Percentiles rank a stretch among this genome's conserved stretches.
These are phyloP conservation scores for Fagus sylvatica DNA, from an alignment of 306 rosid species.

Conservation along the genomic window DNA sequence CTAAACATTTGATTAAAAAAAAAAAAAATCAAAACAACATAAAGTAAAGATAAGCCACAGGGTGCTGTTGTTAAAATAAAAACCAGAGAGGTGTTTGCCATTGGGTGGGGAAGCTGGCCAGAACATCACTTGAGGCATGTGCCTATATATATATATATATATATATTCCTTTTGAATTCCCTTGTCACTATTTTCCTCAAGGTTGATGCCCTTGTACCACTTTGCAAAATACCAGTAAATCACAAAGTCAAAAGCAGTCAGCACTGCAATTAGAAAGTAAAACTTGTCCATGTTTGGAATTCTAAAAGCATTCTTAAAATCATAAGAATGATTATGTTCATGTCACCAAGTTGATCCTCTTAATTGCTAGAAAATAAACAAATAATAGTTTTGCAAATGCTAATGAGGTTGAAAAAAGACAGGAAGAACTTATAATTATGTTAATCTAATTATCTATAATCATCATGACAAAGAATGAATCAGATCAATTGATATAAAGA, in stretches of 20 bases:
- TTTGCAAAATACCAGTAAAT: constrained; percentile 39
- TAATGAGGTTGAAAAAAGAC: neutral
- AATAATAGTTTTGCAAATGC: neutral
- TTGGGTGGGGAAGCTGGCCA: too few species aligned
- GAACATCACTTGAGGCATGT: too few species aligned
- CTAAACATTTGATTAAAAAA: too few species aligned
- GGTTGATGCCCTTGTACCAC: constrained; percentile 40
- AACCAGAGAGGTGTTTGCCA: too few species aligned
- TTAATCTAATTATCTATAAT: neutral
- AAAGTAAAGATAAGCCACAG: too few species aligned
- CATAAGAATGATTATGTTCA: neutral
- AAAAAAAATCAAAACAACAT: too few species aligned
- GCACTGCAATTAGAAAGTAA: constrained; percentile 48
- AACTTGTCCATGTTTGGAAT: constrained; percentile 42
- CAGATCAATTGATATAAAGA: constrained; percentile 2
- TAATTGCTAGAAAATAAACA: neutral
- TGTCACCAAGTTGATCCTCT: neutral
- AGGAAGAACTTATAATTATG: neutral
- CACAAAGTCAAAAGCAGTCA: constrained; percentile 43
- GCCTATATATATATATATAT: too few species aligned
- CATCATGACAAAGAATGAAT: neutral
- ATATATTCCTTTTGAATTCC: neutral
- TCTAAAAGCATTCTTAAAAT: neutral
- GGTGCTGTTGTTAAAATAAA: too few species aligned
- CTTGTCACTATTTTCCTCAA: neutral